Conservation (phyloP, 2,329 filamentous ascomycete species). For the Neonectria neomacrospora region DNA sequence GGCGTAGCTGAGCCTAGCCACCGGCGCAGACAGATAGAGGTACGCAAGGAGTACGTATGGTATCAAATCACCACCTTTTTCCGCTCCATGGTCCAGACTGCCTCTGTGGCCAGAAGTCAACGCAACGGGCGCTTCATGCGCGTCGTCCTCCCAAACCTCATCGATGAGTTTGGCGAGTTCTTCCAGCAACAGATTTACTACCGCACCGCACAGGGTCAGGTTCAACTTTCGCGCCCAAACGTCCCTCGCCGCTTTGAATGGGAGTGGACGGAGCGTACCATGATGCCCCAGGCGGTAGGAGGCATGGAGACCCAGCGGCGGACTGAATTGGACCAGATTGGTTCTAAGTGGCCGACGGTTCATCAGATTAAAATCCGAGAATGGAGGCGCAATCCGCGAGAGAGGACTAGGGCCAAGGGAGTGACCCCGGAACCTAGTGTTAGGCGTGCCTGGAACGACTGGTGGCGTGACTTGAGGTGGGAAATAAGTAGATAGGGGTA, state of each 20-base stretch:
- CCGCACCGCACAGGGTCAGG: constrained; percentile 47
- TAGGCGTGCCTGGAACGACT: constrained; percentile 30
- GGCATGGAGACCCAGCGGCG: constrained; percentile 23
- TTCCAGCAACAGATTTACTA: constrained; percentile 46
- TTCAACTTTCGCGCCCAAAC: constrained; percentile 42
- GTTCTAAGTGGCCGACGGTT: constrained; percentile 42
- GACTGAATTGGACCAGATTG: constrained; percentile 28
- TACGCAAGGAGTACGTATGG: constrained; percentile 48
- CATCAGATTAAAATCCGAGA: constrained; percentile 38
- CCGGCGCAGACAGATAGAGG: constrained; percentile 45
- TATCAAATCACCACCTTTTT: constrained; percentile 47
- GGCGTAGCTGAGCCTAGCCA: constrained; percentile 28
- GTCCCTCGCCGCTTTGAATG: constrained; percentile 38
- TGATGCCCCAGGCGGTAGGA: constrained; percentile 43
- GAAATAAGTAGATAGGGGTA: constrained; percentile 45
- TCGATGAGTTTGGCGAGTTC: constrained; percentile 51
- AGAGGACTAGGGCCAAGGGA: constrained; percentile 33
- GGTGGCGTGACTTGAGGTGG: constrained; percentile 47
- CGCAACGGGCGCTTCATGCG: constrained; percentile 39
- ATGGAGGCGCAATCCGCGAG: constrained; percentile 40
- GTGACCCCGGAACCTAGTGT: constrained; percentile 36
- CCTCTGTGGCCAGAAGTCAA: constrained; percentile 36
- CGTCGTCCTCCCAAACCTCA: constrained; percentile 45
- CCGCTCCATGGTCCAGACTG: constrained; percentile 41
- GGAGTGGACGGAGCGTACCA: constrained; percentile 36